These are phyloP conservation scores for Suillus brevipes DNA, from an alignment of 768 basidiomycete species.

Conservation along the genomic window DNA sequence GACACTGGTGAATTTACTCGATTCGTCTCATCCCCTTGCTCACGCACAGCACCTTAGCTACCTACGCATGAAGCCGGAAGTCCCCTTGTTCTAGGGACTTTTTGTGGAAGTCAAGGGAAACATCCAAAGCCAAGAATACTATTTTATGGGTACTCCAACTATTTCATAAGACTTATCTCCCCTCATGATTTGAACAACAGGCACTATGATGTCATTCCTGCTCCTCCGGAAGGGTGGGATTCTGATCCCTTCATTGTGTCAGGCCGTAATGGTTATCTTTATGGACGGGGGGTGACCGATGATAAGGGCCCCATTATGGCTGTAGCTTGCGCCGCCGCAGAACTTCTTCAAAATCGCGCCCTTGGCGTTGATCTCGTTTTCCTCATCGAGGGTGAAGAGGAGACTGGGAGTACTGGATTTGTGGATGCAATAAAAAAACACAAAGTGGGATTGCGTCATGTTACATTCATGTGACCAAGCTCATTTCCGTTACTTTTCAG, in stretches of 20 bases:
- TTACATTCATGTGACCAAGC: neutral
- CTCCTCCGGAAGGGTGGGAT: slow-evolving; percentile 71
- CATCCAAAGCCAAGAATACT: slow-evolving; percentile 69
- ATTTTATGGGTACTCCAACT: slow-evolving; percentile 73
- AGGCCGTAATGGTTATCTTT: slow-evolving; percentile 86
- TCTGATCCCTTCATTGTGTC: slow-evolving; percentile 81
- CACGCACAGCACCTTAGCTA: slow-evolving; percentile 45
- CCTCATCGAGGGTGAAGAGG: slow-evolving; percentile 95
- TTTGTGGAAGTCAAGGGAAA: slow-evolving; percentile 65
- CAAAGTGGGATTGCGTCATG: slow-evolving; percentile 51
- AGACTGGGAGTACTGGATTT: slow-evolving; percentile 90
- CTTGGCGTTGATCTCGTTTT: slow-evolving; percentile 88
- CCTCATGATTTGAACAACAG: slow-evolving; percentile 37
- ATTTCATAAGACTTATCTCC: neutral
- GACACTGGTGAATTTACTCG: slow-evolving; percentile 51
- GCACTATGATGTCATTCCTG: slow-evolving; percentile 96
- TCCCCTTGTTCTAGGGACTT: slow-evolving; percentile 89
- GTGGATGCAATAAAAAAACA: slow-evolving; percentile 69
- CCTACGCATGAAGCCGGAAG: slow-evolving; percentile 75
- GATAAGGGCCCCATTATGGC: slow-evolving; percentile 96
- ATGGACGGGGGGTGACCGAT: slow-evolving; percentile 90
- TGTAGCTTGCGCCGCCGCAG: slow-evolving; percentile 84
- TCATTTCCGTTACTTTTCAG: slow-evolving; percentile 37
- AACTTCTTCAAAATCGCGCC: slow-evolving; percentile 67
- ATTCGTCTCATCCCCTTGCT: neutral